Conservation (phyloP, 768 basidiomycete species). For the Obba rivulosa region DNA sequence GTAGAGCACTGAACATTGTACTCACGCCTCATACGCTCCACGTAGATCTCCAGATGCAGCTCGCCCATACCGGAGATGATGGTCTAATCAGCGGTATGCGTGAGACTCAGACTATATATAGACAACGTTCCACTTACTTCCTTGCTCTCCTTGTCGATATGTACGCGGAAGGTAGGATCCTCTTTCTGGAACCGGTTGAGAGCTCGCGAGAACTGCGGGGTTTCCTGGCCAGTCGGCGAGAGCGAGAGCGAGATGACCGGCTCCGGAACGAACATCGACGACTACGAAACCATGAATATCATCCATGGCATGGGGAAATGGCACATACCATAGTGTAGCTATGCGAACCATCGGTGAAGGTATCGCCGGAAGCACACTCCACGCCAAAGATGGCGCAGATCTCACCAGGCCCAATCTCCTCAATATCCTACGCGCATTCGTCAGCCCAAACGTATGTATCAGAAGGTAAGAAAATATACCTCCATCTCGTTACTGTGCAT, state of each 20-base stretch:
- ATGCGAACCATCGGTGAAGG: conserved; percentile 90
- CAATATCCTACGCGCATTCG: conserved; percentile 64
- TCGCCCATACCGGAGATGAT: conserved; percentile 99
- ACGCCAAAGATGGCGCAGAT: conserved; percentile 99
- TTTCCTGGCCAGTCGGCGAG: conserved; percentile 87
- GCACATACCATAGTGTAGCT: conserved; percentile 80
- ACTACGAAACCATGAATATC: conserved; percentile 38
- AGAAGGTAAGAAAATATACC: conserved; percentile 36
- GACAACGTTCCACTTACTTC: conserved; percentile 49
- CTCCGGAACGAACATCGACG: conserved; percentile 97
- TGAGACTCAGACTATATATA: neutral
- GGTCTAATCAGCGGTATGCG: conserved; percentile 46
- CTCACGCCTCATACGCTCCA: conserved; percentile 97
- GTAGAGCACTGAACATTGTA: conserved; percentile 92
- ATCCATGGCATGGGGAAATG: neutral
- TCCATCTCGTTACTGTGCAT: conserved; percentile 99
- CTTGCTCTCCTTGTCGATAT: conserved; percentile 89
- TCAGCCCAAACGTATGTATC: neutral
- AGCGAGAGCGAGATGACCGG: conserved; percentile 96
- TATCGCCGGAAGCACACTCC: conserved; percentile 96
- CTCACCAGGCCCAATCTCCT: conserved; percentile 92
- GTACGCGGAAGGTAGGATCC: conserved; percentile 97
- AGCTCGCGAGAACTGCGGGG: conserved; percentile 94
- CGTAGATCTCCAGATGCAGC: conserved; percentile 97
- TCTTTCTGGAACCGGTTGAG: conserved; percentile 98